Evolutionary conservation across 208 protist species (phyloP).

Genomic region (Acanthamoeba culbertsoni): DNA sequence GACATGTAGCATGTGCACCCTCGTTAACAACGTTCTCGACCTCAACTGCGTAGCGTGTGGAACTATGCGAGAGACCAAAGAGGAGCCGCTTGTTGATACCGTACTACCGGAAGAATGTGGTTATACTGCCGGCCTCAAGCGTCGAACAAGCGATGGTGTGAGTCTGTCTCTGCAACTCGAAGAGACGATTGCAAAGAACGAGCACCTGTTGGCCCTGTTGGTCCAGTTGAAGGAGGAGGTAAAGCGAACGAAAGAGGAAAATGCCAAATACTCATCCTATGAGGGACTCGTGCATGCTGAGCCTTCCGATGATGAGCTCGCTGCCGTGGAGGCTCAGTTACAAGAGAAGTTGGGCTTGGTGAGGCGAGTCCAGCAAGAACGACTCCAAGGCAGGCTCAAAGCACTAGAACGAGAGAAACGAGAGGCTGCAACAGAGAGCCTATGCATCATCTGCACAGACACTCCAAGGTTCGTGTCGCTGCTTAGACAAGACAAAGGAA

Average conservation of each 20-base stretch:
- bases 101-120: too few species aligned
- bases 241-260: background rate
- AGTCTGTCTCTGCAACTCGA: too few species aligned
- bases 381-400: background rate
- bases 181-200: background rate
- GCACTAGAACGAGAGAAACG: background rate
- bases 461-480: background rate
- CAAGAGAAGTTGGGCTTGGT: background rate
- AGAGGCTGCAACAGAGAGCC: background rate
- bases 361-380: background rate
- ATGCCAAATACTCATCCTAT: background rate
- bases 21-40: background rate
- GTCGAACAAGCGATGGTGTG: too few species aligned
- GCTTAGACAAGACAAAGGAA: background rate
- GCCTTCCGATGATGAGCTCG: background rate
- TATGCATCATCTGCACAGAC: background rate
- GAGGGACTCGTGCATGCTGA: background rate
- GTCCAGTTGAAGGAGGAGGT: background rate
- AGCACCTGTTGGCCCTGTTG: background rate
- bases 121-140: too few species aligned
- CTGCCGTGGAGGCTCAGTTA: background rate
- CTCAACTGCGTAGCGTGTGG: background rate
- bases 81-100: background rate
- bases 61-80: background rate
- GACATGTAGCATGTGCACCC: background rate